A percentile compares a stretch with the other conserved stretches of the same genome.
Evolutionary conservation across 2,329 filamentous ascomycete species (phyloP).

Genomic region (Pseudogymnoascus sp.): DNA sequence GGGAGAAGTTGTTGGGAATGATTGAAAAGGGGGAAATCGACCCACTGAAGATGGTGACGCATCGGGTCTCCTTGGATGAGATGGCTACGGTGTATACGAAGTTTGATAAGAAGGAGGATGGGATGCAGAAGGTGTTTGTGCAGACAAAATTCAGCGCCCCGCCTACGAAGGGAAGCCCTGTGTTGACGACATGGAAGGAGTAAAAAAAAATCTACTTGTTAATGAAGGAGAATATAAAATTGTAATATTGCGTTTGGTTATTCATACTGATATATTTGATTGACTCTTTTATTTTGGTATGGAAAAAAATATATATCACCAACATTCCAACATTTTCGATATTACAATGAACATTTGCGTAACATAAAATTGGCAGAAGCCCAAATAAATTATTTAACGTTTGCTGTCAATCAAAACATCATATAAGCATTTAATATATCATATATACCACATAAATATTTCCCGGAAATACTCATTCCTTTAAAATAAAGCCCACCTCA

Average conservation of each 20-base stretch:
- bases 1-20: slow-evolving; percentile 64
- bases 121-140: slow-evolving; percentile 74
- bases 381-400: background rate
- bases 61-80: slow-evolving; percentile 69
- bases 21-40: slow-evolving; percentile 65
- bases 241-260: too few species aligned
- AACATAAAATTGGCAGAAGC: background rate
- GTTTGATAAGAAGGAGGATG: slow-evolving; percentile 56
- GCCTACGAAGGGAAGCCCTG: slow-evolving; percentile 36
- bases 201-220: background rate
- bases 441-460: background rate
- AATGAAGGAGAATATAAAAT: too few species aligned
- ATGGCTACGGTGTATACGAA: slow-evolving; percentile 58
- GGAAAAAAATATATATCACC: background rate
- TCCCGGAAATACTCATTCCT: background rate
- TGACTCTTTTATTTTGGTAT: background rate
- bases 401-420: background rate
- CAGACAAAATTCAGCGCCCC: slow-evolving; percentile 52
- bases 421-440: background rate
- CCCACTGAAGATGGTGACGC: slow-evolving; percentile 72
- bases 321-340: background rate
- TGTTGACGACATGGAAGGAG: slow-evolving; percentile 35
- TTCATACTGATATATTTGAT: too few species aligned
- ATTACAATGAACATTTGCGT: background rate
- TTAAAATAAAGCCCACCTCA: slow-evolving; percentile 28